Percentiles rank a stretch among this genome's conserved stretches.
phyloP scores from a whole-genome alignment of 2,329 filamentous ascomycete genomes.

The Sphaerulina populicola region DNA sequence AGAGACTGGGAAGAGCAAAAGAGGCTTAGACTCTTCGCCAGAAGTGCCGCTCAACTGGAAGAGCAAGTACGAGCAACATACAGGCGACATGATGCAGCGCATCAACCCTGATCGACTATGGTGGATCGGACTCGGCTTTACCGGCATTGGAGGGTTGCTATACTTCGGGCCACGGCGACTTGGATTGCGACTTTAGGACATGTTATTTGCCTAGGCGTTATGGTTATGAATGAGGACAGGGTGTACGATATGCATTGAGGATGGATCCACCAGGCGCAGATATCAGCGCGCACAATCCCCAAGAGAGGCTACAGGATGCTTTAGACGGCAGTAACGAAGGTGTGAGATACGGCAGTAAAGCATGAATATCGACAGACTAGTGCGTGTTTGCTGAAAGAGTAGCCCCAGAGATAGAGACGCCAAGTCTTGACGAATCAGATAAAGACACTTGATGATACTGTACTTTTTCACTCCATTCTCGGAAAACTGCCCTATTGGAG shows the following conservation, averaged over 20 bases:
- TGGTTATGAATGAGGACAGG: background rate
- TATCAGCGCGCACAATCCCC: too few relatives aligned
- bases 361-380: background rate
- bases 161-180: constrained; percentile 38
- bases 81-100: constrained; percentile 31
- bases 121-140: constrained; percentile 45
- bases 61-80: constrained; percentile 14
- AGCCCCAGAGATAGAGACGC: background rate
- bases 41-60: constrained; percentile 34
- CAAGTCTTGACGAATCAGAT: background rate
- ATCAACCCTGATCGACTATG: constrained; percentile 41
- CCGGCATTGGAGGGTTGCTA: constrained; percentile 41
- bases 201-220: background rate
- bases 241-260: background rate
- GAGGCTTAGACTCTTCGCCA: constrained; percentile 19
- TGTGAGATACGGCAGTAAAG: background rate
- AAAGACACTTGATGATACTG: background rate
- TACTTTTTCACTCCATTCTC: background rate
- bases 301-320: background rate
- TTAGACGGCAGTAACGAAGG: background rate
- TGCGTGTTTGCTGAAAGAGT: background rate
- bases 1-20: constrained; percentile 22
- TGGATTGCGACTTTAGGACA: constrained; percentile 23
- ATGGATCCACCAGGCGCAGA: background rate
- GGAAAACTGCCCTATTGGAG: background rate